Evolutionary conservation across 208 protist species (phyloP).

Genomic region (Wallacemonas sp.): DNA sequence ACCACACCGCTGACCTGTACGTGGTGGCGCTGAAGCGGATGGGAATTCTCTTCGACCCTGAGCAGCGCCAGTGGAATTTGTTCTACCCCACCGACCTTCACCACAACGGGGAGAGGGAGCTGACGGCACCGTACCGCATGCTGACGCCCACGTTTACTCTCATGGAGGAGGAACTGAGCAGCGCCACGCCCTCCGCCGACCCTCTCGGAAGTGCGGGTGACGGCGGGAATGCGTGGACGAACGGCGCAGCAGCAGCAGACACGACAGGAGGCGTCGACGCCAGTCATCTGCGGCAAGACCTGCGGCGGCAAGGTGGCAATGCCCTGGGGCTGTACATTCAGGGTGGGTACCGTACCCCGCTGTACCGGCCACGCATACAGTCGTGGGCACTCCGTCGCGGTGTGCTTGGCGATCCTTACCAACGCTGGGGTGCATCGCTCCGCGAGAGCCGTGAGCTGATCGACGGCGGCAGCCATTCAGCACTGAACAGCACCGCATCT

Average conservation of each 20-base stretch:
- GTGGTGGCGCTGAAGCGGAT: conserved; percentile 77
- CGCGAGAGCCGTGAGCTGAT: conserved; percentile 20
- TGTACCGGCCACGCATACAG: conserved; percentile 16
- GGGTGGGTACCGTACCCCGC: conserved; percentile 39
- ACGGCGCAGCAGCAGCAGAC: conserved; percentile 23
- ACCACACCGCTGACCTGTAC: conserved; percentile 86
- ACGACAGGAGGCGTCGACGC: background rate
- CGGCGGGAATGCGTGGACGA: background rate
- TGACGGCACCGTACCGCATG: conserved; percentile 43
- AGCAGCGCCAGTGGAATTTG: conserved; percentile 76
- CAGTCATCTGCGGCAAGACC: conserved; percentile 22
- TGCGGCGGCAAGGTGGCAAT: conserved; percentile 47
- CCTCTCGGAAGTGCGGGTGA: conserved; percentile 1
- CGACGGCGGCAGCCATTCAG: background rate
- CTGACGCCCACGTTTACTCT: conserved; percentile 63
- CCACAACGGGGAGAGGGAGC: background rate
- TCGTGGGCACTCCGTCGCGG: conserved; percentile 29
- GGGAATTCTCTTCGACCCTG: conserved; percentile 77
- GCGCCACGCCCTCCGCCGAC: conserved; percentile 36
- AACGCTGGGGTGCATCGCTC: conserved; percentile 41
- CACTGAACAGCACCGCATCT: background rate
- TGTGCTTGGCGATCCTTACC: conserved; percentile 42
- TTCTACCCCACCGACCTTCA: conserved; percentile 41
- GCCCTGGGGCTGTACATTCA: conserved; percentile 39
- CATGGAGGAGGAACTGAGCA: conserved; percentile 75